Conservation (phyloP, 257 asterid species). For the Solanum lignicaule region DNA sequence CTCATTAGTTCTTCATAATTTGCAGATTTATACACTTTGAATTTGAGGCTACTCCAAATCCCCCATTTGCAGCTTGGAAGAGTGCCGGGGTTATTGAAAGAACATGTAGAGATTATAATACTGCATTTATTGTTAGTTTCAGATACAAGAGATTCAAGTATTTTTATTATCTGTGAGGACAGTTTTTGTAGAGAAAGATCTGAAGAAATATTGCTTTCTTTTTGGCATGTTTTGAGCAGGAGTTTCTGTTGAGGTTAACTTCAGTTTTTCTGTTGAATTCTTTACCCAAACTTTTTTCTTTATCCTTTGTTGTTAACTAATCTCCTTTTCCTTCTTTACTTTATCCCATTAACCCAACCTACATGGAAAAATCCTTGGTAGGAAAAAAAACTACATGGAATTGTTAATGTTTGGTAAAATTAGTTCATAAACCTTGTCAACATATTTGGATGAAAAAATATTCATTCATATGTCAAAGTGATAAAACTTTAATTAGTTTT, state of each 20-base stretch:
- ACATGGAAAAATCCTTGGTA: neutral
- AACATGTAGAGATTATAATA: neutral
- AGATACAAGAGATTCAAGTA: neutral
- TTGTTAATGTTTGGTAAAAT: neutral
- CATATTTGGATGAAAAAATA: neutral
- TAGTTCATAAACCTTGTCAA: neutral
- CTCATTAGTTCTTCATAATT: neutral
- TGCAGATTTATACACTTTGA: neutral
- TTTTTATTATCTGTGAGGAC: neutral
- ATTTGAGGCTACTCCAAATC: slow-evolving; percentile 2
- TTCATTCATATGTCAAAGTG: neutral
- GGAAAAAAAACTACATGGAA: neutral
- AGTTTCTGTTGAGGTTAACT: neutral
- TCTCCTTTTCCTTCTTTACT: neutral
- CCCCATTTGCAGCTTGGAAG: neutral
- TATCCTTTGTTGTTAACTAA: neutral
- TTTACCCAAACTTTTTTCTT: neutral
- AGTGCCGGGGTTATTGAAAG: slow-evolving; percentile 1
- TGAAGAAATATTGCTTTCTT: neutral
- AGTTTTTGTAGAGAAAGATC: neutral
- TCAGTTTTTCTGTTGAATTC: neutral
- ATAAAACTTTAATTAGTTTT: too few species aligned
- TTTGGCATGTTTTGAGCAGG: neutral
- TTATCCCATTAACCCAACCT: neutral
- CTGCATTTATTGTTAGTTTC: neutral